Evolutionary conservation across 768 basidiomycete species (phyloP), one percentile per base, ranked within the genome.

Genomic region (Tephrocybe sp.): DNA sequence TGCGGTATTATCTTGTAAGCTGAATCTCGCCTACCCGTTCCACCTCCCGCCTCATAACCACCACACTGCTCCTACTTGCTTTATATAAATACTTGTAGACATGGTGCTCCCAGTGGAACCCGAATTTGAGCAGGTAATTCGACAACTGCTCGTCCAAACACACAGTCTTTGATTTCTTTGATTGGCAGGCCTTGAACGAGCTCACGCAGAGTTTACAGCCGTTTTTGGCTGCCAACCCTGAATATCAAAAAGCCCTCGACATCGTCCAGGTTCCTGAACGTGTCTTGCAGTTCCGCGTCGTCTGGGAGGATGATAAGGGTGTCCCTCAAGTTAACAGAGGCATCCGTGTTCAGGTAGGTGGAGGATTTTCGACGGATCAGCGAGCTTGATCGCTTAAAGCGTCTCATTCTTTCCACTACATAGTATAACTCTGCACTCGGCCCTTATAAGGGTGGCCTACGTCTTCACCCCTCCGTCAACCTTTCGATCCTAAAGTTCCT

Each of bases 401-500:
- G n/a, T n/a, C n/a, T 41, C 43, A 30, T 17, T 17, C 20, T 42
- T 41, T 18, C 36, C 48, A 36, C 15, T 32, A 37, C 21, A 53
- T 23, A 85, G 81, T 88, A 84, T 75, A 86, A 86, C 77, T 88
- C 86, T 40, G 85, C 84, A 23, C 77, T 90, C 25, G 87, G 87
- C 48, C 87, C 87, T 37, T 87, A 87, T 77, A 86, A 87, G 68
- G 87, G 87, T 55, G 86, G 86, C 68, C 81, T 88, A 59, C 83
- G 87, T 57, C 78, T 90, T 45, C 86, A 88, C 74, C 85, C 86
- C 55, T 80, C 83, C 46, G 87, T 90, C 71, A 88, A 88, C 74
- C 78, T 90, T 33, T 86, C 84, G 60, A 88, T 90, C 73, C 79
- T 90, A 68, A 90, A 90, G 66, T 90, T 90, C 83, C 79, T 90